Conservation (phyloP, 2,329 filamentous ascomycete genomes). For the Cercospora beticola region DNA sequence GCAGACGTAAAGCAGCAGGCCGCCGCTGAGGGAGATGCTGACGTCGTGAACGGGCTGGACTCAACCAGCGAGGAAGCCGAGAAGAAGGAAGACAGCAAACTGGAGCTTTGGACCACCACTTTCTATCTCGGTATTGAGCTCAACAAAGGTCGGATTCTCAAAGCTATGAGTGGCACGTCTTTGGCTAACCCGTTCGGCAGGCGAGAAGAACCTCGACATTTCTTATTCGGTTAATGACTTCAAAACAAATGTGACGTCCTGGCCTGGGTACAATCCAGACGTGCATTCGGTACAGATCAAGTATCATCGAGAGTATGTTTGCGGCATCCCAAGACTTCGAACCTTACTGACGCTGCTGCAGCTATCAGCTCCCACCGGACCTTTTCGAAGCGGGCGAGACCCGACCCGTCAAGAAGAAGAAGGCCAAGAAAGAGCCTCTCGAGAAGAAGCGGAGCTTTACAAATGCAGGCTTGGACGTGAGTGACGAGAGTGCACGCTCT, state of each 20-base stretch:
- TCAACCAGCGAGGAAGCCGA: slow-evolving; percentile 31
- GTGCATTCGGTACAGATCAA: slow-evolving; percentile 77
- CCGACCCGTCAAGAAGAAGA: slow-evolving; percentile 46
- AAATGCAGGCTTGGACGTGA: slow-evolving; percentile 49
- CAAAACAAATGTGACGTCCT: slow-evolving; percentile 74
- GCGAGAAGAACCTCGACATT: slow-evolving; percentile 70
- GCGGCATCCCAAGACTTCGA: neutral
- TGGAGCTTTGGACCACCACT: slow-evolving; percentile 78
- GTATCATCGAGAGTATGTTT: slow-evolving; percentile 79
- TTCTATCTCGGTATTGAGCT: slow-evolving; percentile 91
- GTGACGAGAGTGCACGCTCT: slow-evolving; percentile 29
- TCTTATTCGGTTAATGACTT: slow-evolving; percentile 83
- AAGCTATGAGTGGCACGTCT: neutral
- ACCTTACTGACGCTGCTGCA: slow-evolving; percentile 43
- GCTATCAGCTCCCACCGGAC: slow-evolving; percentile 84
- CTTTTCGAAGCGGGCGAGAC: slow-evolving; percentile 79
- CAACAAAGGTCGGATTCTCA: slow-evolving; percentile 38
- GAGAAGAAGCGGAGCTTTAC: slow-evolving; percentile 47
- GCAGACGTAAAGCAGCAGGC: slow-evolving; percentile 50
- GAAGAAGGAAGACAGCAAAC: slow-evolving; percentile 44
- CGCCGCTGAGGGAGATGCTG: slow-evolving; percentile 42
- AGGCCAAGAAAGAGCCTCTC: slow-evolving; percentile 39
- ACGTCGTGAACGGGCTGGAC: slow-evolving; percentile 35
- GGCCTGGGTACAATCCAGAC: slow-evolving; percentile 72
- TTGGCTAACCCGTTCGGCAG: slow-evolving; percentile 41